These are phyloP conservation scores for Collariella sp. DNA, from an alignment of 495 filamentous ascomycete species.

Conservation along the genomic window DNA sequence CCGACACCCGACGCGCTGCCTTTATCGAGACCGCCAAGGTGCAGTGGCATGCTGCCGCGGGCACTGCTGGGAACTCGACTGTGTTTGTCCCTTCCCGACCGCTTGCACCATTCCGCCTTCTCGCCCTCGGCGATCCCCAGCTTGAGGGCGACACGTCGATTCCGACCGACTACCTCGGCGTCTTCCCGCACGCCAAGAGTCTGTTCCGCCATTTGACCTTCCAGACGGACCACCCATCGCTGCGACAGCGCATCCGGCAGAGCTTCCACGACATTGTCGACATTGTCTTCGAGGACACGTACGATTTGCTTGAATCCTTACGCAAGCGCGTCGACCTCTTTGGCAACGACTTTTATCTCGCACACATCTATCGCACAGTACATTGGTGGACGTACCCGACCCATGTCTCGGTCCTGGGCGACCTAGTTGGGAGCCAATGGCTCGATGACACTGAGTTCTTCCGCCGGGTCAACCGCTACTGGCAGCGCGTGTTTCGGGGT, in stretches of 20 bases:
- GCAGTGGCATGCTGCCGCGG: conserved; percentile 30
- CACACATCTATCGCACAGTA: conserved; percentile 82
- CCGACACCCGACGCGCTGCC: conserved; percentile 25
- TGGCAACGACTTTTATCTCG: conserved; percentile 92
- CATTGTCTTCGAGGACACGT: conserved; percentile 54
- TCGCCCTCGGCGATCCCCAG: conserved; percentile 89
- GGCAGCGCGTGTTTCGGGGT: conserved; percentile 68
- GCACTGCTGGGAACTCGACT: conserved; percentile 2
- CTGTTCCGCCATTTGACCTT: conserved; percentile 45
- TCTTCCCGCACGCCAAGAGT: conserved; percentile 49
- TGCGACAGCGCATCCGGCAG: conserved; percentile 39
- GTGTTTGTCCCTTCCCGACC: conserved; percentile 23
- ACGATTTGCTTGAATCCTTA: conserved; percentile 47
- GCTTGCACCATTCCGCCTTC: conserved; percentile 70
- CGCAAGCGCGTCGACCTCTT: conserved; percentile 79
- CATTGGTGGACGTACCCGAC: conserved; percentile 75
- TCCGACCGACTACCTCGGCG: conserved; percentile 48
- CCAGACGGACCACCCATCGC: conserved; percentile 33
- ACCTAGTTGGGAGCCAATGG: conserved; percentile 96
- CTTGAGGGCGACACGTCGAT: conserved; percentile 88
- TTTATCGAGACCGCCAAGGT: conserved; percentile 42
- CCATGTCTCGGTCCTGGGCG: conserved; percentile 82
- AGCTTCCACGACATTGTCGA: conserved; percentile 45
- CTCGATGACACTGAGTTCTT: conserved; percentile 77
- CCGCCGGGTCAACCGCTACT: conserved; percentile 61